Evolutionary conservation across 2,329 filamentous ascomycete genomes (phyloP), one percentile per base, ranked within the genome.

Genomic region (Didymella sp.): DNA sequence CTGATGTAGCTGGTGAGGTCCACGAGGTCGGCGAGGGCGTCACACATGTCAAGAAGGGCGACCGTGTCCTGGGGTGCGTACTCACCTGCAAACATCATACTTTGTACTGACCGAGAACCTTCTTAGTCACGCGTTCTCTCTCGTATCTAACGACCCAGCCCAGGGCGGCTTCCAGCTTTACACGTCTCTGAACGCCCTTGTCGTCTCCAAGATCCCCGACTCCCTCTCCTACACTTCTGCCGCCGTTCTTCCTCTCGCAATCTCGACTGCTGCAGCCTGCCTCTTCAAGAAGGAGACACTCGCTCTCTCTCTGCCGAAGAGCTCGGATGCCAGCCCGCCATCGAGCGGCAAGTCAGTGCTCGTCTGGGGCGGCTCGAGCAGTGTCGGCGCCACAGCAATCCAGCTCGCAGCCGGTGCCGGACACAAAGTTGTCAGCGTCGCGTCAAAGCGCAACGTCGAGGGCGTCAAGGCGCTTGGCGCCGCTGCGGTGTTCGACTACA

Each of bases 361-460:
- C 5, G 67, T 85, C 13, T 85, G 81, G 80, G 83, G 83, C n/a
- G 84, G 82, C 0, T 77, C 80, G 2, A 68, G 66, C 58, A 71
- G 67, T 30, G 68, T 82, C 13, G 70, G 81, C 21, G 78, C 80
- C 25, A 73, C 68, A 3, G 79, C 77, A 0, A 77, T 82, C 40
- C 80, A 82, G 54, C 64, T 81, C 4, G 79, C 78, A 0, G 71
- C 65, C 0, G 75, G 73, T 0, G 64, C 77, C 12, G 79, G 79
- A 4, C 73, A 78, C 48, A 73, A 74, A 22, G 78, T 82, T 9
- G 62, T 77, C 51, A 69, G 70, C 1, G 78, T 79, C 0, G 73
- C 75, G 0, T 76, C 75, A 5, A 68, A 67, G 44, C 67, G 69
- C 41, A 75, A 76, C 40, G 43, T 73, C 11, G 68, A 68, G 2